phyloP scores from a whole-genome alignment of 2,329 filamentous ascomycete species.

The Colletotrichum magnum region DNA sequence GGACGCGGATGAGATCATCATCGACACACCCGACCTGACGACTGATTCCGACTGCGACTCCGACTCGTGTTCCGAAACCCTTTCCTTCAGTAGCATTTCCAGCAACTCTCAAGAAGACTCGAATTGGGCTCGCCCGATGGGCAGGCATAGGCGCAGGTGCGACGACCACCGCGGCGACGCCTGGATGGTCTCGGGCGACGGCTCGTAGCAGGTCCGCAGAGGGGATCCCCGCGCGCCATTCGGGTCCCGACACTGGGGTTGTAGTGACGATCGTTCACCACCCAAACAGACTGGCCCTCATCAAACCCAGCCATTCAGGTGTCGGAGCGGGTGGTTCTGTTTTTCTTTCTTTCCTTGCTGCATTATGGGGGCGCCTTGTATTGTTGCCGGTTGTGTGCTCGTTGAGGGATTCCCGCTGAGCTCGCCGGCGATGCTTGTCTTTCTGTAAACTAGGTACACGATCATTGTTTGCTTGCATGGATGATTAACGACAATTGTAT shows the following conservation, averaged over 20 bases:
- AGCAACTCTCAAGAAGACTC: conserved; percentile 50
- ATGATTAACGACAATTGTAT: not conserved
- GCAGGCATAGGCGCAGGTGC: conserved; percentile 45
- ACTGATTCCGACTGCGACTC: conserved; percentile 42
- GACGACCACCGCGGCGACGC: conserved; percentile 48
- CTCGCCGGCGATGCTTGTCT: conserved; percentile 17
- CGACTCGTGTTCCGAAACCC: conserved; percentile 42
- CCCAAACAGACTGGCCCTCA: conserved; percentile 56
- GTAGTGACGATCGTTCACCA: conserved; percentile 47
- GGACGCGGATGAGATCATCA: conserved; percentile 53
- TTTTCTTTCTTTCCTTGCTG: not conserved
- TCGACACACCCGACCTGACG: conserved; percentile 53
- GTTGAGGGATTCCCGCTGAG: conserved; percentile 19
- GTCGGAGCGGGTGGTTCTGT: not conserved
- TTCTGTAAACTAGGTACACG: not conserved
- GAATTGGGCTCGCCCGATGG: not conserved
- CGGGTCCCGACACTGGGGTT: conserved; percentile 45
- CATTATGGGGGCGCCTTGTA: not conserved
- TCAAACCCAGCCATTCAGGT: conserved; percentile 22
- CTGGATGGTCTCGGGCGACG: conserved; percentile 62
- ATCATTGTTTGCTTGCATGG: not conserved
- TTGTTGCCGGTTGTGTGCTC: conserved; percentile 27
- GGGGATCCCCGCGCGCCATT: conserved; percentile 47
- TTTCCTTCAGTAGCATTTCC: conserved; percentile 43
- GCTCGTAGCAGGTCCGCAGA: conserved; percentile 61